Percentiles rank a stretch among this genome's conserved stretches.
Evolutionary conservation across 2,329 filamentous ascomycete species (phyloP).

Genomic region (Talaromyces piceae): DNA sequence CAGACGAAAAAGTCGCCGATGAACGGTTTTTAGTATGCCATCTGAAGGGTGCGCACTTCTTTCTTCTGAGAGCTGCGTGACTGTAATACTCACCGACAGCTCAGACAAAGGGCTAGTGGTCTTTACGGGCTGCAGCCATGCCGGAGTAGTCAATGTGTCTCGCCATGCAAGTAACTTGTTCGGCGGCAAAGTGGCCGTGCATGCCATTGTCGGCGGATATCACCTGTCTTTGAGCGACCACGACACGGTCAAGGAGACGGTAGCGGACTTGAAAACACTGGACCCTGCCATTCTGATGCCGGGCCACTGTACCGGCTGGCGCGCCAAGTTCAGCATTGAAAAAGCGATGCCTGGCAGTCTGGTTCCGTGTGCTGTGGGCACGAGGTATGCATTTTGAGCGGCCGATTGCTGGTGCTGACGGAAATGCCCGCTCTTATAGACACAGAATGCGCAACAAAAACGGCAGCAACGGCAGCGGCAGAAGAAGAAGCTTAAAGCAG

Average conservation of each 20-base stretch:
- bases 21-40: constrained; percentile 50
- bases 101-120: constrained; percentile 46
- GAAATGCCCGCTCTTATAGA: neutral
- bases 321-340: constrained; percentile 48
- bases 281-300: constrained; percentile 45
- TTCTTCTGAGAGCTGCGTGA: neutral
- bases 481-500: neutral
- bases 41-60: constrained; percentile 37
- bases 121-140: constrained; percentile 51
- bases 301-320: constrained; percentile 51
- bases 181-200: constrained; percentile 32
- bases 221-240: constrained; percentile 45
- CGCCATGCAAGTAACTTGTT: constrained; percentile 39
- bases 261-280: constrained; percentile 43
- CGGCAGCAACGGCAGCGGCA: neutral
- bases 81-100: neutral
- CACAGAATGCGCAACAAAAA: neutral
- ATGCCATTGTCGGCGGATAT: constrained; percentile 48
- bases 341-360: constrained; percentile 44
- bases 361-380: constrained; percentile 46
- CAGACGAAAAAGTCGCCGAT: constrained; percentile 45
- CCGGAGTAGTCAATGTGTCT: constrained; percentile 47
- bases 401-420: neutral
- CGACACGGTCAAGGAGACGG: constrained; percentile 37
- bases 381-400: constrained; percentile 31